phyloP scores from a whole-genome alignment of 495 filamentous ascomycete species.

The Aspergillus diversus region DNA sequence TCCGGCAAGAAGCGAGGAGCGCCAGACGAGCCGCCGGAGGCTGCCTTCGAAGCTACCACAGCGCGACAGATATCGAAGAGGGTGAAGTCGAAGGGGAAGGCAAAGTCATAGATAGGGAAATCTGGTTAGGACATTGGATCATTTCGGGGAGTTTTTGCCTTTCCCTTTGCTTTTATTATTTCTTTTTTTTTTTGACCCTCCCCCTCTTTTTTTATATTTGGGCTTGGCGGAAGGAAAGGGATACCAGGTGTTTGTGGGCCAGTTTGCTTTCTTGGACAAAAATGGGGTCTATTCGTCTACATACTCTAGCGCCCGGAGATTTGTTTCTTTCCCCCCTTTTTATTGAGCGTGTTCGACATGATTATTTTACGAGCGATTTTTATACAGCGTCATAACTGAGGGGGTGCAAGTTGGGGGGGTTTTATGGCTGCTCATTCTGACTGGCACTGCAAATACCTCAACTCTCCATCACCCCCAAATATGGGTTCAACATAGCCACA shows the following conservation, averaged over 20 bases:
- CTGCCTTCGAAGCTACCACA: constrained; percentile 34
- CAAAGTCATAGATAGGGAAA: constrained; percentile 21
- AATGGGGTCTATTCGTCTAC: neutral
- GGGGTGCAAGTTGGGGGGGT: neutral
- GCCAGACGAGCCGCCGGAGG: constrained; percentile 37
- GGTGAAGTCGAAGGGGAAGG: constrained; percentile 48
- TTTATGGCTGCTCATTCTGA: constrained; percentile 1
- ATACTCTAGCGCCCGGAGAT: neutral
- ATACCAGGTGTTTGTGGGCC: constrained; percentile 7
- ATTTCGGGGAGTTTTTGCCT: neutral
- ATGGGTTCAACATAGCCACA: constrained; percentile 13
- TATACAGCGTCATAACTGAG: neutral
- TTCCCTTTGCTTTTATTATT: too few relatives aligned
- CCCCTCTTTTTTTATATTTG: neutral
- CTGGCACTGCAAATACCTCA: constrained; percentile 20
- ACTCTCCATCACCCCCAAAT: neutral
- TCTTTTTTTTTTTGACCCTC: too few relatives aligned
- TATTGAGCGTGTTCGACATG: constrained; percentile 1
- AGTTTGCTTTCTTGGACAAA: neutral
- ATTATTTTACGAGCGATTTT: constrained; percentile 12
- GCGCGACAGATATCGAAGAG: constrained; percentile 36
- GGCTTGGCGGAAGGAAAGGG: constrained; percentile 2
- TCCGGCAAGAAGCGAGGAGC: constrained; percentile 30
- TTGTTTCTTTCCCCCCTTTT: constrained; percentile 1
- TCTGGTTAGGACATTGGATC: constrained; percentile 14